phyloP scores from a whole-genome alignment of 768 basidiomycete species.

The Suillus americanus region DNA sequence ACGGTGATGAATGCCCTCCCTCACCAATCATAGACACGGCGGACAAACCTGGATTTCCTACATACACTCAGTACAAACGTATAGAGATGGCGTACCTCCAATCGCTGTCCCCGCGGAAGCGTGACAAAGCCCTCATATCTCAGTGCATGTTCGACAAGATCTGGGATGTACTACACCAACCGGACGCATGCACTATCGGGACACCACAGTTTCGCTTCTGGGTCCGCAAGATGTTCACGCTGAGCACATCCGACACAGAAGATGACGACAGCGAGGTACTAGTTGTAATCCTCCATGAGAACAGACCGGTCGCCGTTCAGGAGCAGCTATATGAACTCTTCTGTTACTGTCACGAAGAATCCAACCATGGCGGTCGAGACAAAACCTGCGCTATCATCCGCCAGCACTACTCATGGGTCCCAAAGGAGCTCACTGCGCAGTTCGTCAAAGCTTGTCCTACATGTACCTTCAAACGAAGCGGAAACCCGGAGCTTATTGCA shows the following conservation, averaged over 20 bases:
- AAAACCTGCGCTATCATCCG: conserved; percentile 69
- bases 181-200: conserved; percentile 41
- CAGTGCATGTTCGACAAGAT: conserved; percentile 70
- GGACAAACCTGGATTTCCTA: conserved; percentile 54
- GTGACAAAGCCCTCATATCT: conserved; percentile 72
- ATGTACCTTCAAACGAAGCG: conserved; percentile 51
- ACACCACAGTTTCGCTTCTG: conserved; percentile 79
- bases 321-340: conserved; percentile 80
- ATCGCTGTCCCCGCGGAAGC: conserved; percentile 55
- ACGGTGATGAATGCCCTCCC: background rate
- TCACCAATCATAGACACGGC: conserved; percentile 8
- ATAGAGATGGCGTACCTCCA: conserved; percentile 59
- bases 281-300: conserved; percentile 66
- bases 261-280: conserved; percentile 15
- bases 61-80: conserved; percentile 56
- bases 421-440: conserved; percentile 77
- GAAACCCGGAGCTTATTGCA: conserved; percentile 23
- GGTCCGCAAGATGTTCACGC: conserved; percentile 79
- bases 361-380: conserved; percentile 76
- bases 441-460: conserved; percentile 82
- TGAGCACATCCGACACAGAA: conserved; percentile 35
- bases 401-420: conserved; percentile 77
- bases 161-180: conserved; percentile 63
- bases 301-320: conserved; percentile 70
- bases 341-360: conserved; percentile 66